phyloP scores from a whole-genome alignment of 306 rosid genomes.

The Glycyrrhiza uralensis region DNA sequence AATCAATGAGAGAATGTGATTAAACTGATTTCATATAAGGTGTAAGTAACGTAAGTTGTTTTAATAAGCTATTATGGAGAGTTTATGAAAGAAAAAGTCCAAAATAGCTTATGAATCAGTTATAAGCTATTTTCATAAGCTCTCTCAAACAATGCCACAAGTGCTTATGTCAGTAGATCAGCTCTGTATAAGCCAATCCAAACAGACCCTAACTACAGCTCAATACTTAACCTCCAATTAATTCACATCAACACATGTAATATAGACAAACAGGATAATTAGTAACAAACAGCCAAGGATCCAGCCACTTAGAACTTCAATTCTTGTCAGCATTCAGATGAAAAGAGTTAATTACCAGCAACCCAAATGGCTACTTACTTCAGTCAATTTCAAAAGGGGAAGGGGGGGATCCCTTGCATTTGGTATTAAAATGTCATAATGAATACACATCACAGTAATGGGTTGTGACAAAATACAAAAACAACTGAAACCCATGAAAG shows the following conservation, averaged over 20 bases:
- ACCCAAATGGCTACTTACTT: not conserved
- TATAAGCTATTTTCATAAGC: no score
- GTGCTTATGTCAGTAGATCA: no score
- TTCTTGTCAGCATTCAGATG: not conserved
- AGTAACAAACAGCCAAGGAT: not conserved
- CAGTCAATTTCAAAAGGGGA: not conserved
- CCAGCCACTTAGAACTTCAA: not conserved
- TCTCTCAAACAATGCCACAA: no score
- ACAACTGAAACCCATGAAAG: not conserved
- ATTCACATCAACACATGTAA: not conserved
- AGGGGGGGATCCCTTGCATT: not conserved
- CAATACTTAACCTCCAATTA: no score
- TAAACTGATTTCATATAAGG: no score
- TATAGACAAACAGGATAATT: not conserved
- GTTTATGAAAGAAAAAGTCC: no score
- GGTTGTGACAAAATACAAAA: not conserved
- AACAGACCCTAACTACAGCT: no score
- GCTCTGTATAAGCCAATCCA: no score
- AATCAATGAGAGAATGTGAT: no score
- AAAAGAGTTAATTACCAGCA: not conserved
- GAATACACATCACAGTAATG: not conserved
- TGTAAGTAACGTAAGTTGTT: no score
- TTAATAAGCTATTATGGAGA: no score
- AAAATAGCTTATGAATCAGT: no score
- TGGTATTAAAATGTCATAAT: not conserved